phyloP scores from a whole-genome alignment of 768 basidiomycete species.

The Lepiota venenata region DNA sequence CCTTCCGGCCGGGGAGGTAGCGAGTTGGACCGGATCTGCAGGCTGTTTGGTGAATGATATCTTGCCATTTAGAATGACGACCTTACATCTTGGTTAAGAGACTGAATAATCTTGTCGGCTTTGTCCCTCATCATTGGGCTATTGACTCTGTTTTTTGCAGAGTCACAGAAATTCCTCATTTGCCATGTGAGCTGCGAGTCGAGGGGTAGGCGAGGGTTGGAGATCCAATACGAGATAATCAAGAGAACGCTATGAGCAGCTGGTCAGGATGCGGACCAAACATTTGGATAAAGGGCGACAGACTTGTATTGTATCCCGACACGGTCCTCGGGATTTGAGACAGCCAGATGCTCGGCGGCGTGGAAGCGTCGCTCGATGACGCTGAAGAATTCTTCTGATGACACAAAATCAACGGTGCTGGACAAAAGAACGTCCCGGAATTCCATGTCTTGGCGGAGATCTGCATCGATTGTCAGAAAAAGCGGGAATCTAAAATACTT shows the following conservation, averaged over 20 bases:
- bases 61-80: background rate
- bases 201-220: constrained; percentile 25
- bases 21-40: constrained; percentile 7
- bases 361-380: constrained; percentile 36
- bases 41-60: background rate
- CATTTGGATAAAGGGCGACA: constrained; percentile 9
- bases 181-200: constrained; percentile 27
- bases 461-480: constrained; percentile 15
- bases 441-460: constrained; percentile 29
- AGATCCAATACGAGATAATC: constrained; percentile 35
- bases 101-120: constrained; percentile 25
- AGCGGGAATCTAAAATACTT: background rate
- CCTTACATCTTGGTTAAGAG: constrained; percentile 28
- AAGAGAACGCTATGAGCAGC: constrained; percentile 28
- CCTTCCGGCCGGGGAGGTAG: constrained; percentile 17
- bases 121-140: constrained; percentile 29
- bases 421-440: constrained; percentile 39
- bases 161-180: constrained; percentile 33
- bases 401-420: constrained; percentile 40
- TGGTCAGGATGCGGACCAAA: background rate
- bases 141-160: constrained; percentile 24
- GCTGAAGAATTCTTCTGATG: constrained; percentile 35
- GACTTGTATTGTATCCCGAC: constrained; percentile 34
- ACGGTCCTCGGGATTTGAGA: constrained; percentile 22
- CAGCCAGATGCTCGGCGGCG: constrained; percentile 23